Conservation (phyloP, 345 rosid species). For the Draba incana region DNA sequence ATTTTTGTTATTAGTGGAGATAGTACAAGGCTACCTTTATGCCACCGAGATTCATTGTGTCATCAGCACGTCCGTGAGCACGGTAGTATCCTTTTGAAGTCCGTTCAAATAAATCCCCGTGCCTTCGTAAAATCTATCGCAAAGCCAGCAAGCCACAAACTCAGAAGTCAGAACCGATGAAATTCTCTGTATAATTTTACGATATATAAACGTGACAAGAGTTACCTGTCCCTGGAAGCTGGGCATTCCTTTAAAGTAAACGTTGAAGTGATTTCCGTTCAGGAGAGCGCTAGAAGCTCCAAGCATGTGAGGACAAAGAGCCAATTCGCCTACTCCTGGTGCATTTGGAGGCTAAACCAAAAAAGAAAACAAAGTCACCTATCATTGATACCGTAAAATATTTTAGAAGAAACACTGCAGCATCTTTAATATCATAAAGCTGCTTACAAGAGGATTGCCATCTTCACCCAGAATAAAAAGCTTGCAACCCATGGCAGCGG, state of each 20-base stretch:
- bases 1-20: background rate
- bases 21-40: conserved; percentile 64
- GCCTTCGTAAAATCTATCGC: conserved; percentile 77
- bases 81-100: conserved; percentile 80
- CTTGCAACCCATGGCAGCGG: conserved; percentile 90
- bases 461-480: conserved; percentile 77
- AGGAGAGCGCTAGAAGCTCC: conserved; percentile 83
- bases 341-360: conserved; percentile 59
- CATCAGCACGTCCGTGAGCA: conserved; percentile 98
- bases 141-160: conserved; percentile 1
- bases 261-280: conserved; percentile 73
- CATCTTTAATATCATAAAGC: conserved; percentile 10
- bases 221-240: conserved; percentile 66
- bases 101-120: conserved; percentile 89
- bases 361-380: background rate
- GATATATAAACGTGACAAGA: background rate
- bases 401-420: conserved; percentile 15
- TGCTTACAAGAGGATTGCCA: conserved; percentile 75
- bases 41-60: conserved; percentile 97
- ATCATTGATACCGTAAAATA: background rate
- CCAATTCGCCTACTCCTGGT: conserved; percentile 84
- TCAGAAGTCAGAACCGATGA: conserved; percentile 19
- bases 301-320: conserved; percentile 77
- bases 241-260: conserved; percentile 90
- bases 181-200: background rate